Evolutionary conservation across 164 flowering plant genomes (phyloP).

Genomic region (Chloranthus sessilifolius): DNA sequence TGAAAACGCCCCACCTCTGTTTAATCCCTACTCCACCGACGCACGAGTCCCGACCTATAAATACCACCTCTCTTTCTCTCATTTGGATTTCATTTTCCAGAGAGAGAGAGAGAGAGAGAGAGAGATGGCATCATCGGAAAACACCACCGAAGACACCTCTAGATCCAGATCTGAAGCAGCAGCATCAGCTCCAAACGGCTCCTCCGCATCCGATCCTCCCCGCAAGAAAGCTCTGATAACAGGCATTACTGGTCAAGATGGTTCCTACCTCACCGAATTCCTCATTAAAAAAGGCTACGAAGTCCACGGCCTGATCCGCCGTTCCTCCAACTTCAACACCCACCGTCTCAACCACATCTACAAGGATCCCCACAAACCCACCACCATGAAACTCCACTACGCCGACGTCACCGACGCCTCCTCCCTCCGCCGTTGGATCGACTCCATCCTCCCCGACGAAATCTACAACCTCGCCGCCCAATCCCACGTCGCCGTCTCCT

Average conservation of each 20-base stretch:
- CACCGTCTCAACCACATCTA: slow-evolving; percentile 95
- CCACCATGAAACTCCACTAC: slow-evolving; percentile 86
- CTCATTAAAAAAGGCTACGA: slow-evolving; percentile 72
- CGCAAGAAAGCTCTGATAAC: slow-evolving; percentile 70
- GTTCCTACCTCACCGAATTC: slow-evolving; percentile 92
- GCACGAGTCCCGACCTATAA: too few species aligned
- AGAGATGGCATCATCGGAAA: slow-evolving; percentile 4
- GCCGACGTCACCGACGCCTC: slow-evolving; percentile 93
- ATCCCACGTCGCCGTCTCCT: slow-evolving; percentile 94
- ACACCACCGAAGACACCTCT: not conserved
- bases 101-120: not conserved
- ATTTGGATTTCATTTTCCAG: too few species aligned
- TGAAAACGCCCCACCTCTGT: too few species aligned
- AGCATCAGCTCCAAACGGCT: slow-evolving; percentile 16
- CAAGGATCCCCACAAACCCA: slow-evolving; percentile 90
- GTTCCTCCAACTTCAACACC: slow-evolving; percentile 94
- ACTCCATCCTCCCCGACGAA: slow-evolving; percentile 79
- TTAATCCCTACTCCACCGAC: too few species aligned
- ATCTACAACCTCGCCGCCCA: slow-evolving; percentile 97
- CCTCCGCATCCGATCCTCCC: not conserved
- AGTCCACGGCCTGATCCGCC: slow-evolving; percentile 90
- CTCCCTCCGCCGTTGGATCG: slow-evolving; percentile 93
- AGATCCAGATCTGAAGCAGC: slow-evolving; percentile 5
- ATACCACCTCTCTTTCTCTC: too few species aligned
- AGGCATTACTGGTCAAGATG: slow-evolving; percentile 96